Base-by-base conservation (phyloP, 495 filamentous ascomycete species). In the Hypomontagnella submonticulosa region DNA sequence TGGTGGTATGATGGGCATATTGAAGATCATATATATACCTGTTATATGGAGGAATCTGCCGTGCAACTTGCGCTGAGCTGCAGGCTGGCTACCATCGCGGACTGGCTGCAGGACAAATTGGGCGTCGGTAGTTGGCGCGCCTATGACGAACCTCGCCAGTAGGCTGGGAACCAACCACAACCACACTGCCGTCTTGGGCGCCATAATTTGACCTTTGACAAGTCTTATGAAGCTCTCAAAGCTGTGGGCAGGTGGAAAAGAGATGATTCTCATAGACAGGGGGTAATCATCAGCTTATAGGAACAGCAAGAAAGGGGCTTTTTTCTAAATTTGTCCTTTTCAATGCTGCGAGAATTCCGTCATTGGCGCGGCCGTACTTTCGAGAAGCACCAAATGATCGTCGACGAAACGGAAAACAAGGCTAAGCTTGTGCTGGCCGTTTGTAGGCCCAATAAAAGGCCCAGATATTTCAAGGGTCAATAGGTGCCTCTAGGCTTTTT, bases 31-130 rank as follows among this genome's bases (percentile, higher is more conserved):
- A 10, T 61, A 33, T 46, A 41, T 81, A 96, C 95, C 94, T 75
- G 95, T 97, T 50, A 99, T 92, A 76, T 99, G 95, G 63, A 99
- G 80, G 77, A 99, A 99, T 69, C 88, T 85, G 67, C 95, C 95
- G 61, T 88, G 84, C 73, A 93, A 77, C 66, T 80, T 81, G 65
- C 79, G 78, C 67, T 73, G 78, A 32, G 74, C 64, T 34, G 66
- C 46, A 40, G 55, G 20, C 13, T 67, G 63, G 52, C 46, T 69
- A 47, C 60, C 63, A 37, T 66, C 51, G 51, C 53, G 38, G 40
- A 40, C 42, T 41, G 66, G 57, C 59, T 72, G 71, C 66, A 72
- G 62, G 52, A 66, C 69, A 52, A 42, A 42, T 61, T 74, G 71
- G 30, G 38, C 8, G 40, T 57, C 71, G 60, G 66, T 65, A 63